Evolutionary conservation across 306 rosid genomes (phyloP).

Genomic region (Spatholobus suberectus): DNA sequence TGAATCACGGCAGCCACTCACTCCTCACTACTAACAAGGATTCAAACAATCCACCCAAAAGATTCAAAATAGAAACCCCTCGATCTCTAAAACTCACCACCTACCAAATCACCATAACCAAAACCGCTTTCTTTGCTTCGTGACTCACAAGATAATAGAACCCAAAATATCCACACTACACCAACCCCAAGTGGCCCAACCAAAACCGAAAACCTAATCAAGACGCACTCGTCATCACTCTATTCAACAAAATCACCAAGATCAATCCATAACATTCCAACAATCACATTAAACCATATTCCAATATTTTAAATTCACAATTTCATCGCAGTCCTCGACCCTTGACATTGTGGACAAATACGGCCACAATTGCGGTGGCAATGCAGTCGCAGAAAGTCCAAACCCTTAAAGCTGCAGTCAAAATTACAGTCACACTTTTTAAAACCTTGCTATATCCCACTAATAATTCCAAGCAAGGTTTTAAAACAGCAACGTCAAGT

Average conservation of each 20-base stretch:
- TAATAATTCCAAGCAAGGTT: too few species aligned
- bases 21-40: neutral
- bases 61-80: neutral
- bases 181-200: neutral
- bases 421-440: too few species aligned
- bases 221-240: conserved; percentile 22
- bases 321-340: too few species aligned
- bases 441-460: too few species aligned
- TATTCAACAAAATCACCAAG: neutral
- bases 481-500: too few species aligned
- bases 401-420: too few species aligned
- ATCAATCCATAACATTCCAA: neutral
- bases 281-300: neutral
- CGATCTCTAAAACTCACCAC: neutral
- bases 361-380: too few species aligned
- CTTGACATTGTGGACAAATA: too few species aligned
- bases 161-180: neutral
- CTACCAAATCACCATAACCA: conserved; percentile 3
- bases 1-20: neutral
- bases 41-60: neutral
- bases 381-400: too few species aligned
- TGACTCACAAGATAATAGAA: neutral
- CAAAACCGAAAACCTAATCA: neutral
- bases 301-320: too few species aligned
- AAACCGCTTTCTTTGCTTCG: neutral